These are phyloP conservation scores for Yarrowia yakushimensis DNA, from an alignment of 805 yeast species.

Conservation along the genomic window DNA sequence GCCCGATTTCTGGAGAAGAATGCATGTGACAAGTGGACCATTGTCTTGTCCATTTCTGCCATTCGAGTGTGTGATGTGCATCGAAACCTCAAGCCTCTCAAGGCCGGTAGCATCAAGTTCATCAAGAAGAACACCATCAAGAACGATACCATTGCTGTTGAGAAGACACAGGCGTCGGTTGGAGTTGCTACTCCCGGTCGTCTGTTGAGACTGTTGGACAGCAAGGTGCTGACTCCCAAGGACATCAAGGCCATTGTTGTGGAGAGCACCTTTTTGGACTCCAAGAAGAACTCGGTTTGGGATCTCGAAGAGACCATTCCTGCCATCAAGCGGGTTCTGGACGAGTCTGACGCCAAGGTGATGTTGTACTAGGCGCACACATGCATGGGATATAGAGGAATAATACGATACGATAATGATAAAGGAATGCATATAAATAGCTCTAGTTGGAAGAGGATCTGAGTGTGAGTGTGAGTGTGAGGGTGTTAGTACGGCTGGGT, in stretches of 20 bases:
- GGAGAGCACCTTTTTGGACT: constrained; percentile 60
- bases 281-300: constrained; percentile 58
- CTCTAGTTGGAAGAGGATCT: neutral
- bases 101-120: constrained; percentile 59
- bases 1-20: constrained; percentile 29
- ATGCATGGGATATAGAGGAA: neutral
- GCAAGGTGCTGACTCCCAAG: constrained; percentile 43
- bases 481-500: too few species aligned
- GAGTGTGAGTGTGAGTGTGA: too few species aligned
- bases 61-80: constrained; percentile 82
- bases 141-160: constrained; percentile 54
- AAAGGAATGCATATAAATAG: neutral
- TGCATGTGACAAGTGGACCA: constrained; percentile 44
- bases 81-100: constrained; percentile 50
- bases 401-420: neutral
- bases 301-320: constrained; percentile 43
- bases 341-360: constrained; percentile 19
- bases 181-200: constrained; percentile 66
- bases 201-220: constrained; percentile 46
- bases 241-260: constrained; percentile 55
- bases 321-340: constrained; percentile 30
- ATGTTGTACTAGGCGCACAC: neutral
- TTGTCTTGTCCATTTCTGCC: constrained; percentile 69
- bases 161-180: constrained; percentile 38
- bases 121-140: constrained; percentile 71